Base-by-base conservation (phyloP, 2,329 filamentous ascomycete genomes). In the Aspergillus transmontanensis region DNA sequence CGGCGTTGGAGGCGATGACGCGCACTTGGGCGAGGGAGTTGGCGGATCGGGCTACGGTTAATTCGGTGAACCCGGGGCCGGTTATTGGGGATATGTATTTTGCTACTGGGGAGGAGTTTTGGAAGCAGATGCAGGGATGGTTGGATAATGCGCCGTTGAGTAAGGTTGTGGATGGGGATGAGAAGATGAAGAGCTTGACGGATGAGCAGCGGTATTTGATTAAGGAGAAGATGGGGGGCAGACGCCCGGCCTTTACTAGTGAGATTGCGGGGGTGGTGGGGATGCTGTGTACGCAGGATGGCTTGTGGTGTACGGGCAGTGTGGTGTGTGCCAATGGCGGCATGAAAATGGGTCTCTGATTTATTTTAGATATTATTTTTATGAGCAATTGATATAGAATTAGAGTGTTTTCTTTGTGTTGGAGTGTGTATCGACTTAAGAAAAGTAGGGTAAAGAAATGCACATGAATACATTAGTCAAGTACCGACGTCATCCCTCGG, bases 261-360 rank as follows among this genome's bases (percentile, higher is more conserved):
- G 91, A 94, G 80, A 83, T 94, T 76, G 91, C 90, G 0, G 91
- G 90, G 0, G 85, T 92, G 6, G 88, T 93, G 21, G 90, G 86
- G 2, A 93, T 94, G 90, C 78, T 94, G 26, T 92, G 90, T 73
- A 85, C 85, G 6, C 82, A 83, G 6, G 92, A 94, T 74, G 85
- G 86, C n/a, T 85, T 82, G 9, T 94, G 91, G 91, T 89, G 87
- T 72, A 95, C 91, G 0, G 92, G 92, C 1, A 90, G 89, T 76
- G 89, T 93, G 28, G 86, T 95, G 4, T 91, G 89, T 79, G 90
- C 91, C 9, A 94, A 94, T 73, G 92, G 92, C 1, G 92, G 92
- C 7, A 89, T 93, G 86, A 84, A 82, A 64, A 86, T 88, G 78
- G 69, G 63, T 12, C 43, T 64, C 39, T 71, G 28, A 51, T 41